Evolutionary conservation across 2,329 filamentous ascomycete species (phyloP).

Genomic region (Ophiosphaerella korrae): DNA sequence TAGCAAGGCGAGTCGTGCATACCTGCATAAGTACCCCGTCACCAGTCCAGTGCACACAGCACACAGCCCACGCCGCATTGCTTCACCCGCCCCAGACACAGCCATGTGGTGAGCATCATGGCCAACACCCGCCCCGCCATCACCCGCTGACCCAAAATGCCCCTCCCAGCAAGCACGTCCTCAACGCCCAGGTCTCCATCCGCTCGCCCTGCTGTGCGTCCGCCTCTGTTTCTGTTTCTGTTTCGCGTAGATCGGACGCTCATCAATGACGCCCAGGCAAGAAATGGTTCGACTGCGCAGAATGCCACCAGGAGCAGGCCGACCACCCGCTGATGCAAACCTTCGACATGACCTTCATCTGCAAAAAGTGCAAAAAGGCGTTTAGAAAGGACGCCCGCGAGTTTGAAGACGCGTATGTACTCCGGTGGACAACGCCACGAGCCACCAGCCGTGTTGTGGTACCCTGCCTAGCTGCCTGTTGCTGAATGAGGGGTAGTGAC

Average conservation of each 20-base stretch:
- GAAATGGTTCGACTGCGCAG: constrained; percentile 98
- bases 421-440: too few species aligned
- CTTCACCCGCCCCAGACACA: constrained; percentile 3
- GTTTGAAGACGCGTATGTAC: constrained; percentile 73
- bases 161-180: constrained; percentile 81
- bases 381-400: constrained; percentile 93
- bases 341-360: constrained; percentile 91
- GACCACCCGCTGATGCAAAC: constrained; percentile 75
- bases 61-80: too few species aligned
- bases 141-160: constrained; percentile 25
- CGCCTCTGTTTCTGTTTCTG: constrained; percentile 1
- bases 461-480: neutral
- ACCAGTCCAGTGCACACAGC: too few species aligned
- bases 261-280: constrained; percentile 60
- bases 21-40: too few species aligned
- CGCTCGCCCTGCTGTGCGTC: constrained; percentile 89
- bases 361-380: constrained; percentile 98
- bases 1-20: neutral
- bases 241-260: constrained; percentile 1
- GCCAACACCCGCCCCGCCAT: constrained; percentile 13
- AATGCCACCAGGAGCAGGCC: constrained; percentile 87
- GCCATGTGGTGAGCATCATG: constrained; percentile 34
- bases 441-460: too few species aligned
- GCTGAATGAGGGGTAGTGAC: constrained; percentile 61
- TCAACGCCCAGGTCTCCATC: constrained; percentile 97